Conservation (phyloP, 2,329 filamentous ascomycete genomes). For the Ciborinia camelliae region DNA sequence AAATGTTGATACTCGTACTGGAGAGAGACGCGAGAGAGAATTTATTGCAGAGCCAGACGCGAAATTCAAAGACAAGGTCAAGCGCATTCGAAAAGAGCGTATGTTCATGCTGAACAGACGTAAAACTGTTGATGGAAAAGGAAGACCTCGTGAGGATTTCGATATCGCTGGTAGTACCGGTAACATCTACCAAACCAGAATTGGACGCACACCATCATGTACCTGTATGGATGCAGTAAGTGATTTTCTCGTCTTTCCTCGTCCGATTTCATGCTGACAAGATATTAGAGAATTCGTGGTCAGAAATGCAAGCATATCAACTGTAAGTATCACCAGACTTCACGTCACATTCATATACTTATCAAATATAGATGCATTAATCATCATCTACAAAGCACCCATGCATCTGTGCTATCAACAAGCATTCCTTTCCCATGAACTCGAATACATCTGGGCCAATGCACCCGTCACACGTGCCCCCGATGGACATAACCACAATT, state of each 20-base stretch:
- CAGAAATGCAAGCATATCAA: constrained; percentile 30
- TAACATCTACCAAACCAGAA: constrained; percentile 24
- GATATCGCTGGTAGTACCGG: constrained; percentile 28
- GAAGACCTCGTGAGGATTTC: constrained; percentile 21
- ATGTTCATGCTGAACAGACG: constrained; percentile 29
- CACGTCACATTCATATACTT: not conserved
- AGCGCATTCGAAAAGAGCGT: constrained; percentile 25
- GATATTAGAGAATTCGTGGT: constrained; percentile 21
- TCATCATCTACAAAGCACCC: constrained; percentile 27
- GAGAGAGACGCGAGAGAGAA: constrained; percentile 20
- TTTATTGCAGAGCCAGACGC: constrained; percentile 24
- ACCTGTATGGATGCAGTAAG: constrained; percentile 29
- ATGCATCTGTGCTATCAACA: constrained; percentile 24
- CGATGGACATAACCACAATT: constrained; percentile 11
- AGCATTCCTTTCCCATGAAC: constrained; percentile 24
- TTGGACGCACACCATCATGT: constrained; percentile 23
- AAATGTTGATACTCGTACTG: constrained; percentile 14
- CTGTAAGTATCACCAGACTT: constrained; percentile 15
- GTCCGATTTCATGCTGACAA: not conserved
- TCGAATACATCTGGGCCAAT: constrained; percentile 25
- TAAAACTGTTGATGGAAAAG: constrained; percentile 15
- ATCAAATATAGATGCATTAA: constrained; percentile 22
- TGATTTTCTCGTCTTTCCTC: not conserved
- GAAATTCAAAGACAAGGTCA: constrained; percentile 24
- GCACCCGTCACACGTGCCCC: constrained; percentile 25